A percentile compares a stretch with the other conserved stretches of the same genome.
phyloP scores from a whole-genome alignment of 768 basidiomycete species.

The Xanthoconium purpureum region DNA sequence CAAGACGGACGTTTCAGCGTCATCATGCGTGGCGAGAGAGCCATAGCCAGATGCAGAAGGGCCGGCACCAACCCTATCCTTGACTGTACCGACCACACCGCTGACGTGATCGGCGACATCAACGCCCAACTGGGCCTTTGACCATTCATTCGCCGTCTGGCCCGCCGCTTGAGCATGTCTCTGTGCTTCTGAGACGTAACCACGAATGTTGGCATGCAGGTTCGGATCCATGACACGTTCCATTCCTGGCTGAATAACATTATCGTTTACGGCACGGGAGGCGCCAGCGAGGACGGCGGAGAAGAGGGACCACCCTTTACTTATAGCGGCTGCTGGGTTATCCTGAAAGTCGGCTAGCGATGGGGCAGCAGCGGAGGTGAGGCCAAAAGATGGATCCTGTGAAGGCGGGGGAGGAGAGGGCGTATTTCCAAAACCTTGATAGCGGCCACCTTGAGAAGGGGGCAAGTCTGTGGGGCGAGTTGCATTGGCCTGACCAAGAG shows the following conservation, averaged over 20 bases:
- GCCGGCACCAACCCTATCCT: conserved; percentile 52
- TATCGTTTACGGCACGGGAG: conserved; percentile 73
- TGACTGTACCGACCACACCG: conserved; percentile 63
- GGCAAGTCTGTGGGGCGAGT: conserved; percentile 73
- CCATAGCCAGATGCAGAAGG: conserved; percentile 54
- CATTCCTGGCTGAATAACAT: conserved; percentile 87
- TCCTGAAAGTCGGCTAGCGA: conserved; percentile 78
- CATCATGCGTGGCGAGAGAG: conserved; percentile 43
- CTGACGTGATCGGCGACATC: conserved; percentile 81
- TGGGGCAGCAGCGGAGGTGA: conserved; percentile 81
- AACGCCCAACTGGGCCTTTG: conserved; percentile 72
- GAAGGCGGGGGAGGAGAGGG: conserved; percentile 55
- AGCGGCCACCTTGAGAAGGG: conserved; percentile 91
- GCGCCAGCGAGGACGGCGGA: conserved; percentile 81
- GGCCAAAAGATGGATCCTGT: conserved; percentile 63
- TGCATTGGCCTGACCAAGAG: conserved; percentile 80
- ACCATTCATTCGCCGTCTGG: conserved; percentile 71
- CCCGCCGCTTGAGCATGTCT: conserved; percentile 62
- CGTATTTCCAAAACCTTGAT: conserved; percentile 88
- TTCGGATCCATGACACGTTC: conserved; percentile 78
- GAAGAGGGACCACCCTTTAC: conserved; percentile 97
- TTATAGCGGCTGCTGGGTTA: conserved; percentile 79
- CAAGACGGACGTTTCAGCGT: conserved; percentile 56
- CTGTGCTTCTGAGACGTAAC: conserved; percentile 68
- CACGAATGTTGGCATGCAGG: conserved; percentile 70